Conservation (phyloP, 441 rosid genomes). For the Eruca vesicaria region DNA sequence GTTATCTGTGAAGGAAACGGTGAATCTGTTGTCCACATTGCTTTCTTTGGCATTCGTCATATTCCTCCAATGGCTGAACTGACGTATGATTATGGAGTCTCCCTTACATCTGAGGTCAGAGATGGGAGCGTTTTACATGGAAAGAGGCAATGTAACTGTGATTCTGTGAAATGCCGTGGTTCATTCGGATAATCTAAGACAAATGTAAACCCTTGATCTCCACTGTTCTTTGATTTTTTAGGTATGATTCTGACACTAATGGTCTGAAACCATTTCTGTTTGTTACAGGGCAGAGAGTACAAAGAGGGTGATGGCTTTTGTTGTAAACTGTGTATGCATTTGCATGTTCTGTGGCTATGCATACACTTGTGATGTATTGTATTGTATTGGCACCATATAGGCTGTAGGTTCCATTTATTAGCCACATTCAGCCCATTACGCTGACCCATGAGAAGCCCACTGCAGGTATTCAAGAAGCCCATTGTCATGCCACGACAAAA, state of each 20-base stretch:
- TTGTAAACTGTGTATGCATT: conserved; percentile 11
- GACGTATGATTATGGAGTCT: conserved; percentile 52
- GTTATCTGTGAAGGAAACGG: no score
- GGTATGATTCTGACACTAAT: not conserved
- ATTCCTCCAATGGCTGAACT: no score
- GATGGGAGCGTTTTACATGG: conserved; percentile 20
- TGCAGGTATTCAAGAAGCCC: no score
- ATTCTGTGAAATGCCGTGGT: conserved; percentile 53
- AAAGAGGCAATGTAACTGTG: conserved; percentile 59
- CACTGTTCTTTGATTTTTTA: not conserved
- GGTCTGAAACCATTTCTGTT: not conserved
- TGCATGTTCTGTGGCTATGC: conserved; percentile 9
- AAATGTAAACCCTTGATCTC: not conserved
- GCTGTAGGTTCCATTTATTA: conserved; percentile 24
- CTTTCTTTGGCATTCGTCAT: no score
- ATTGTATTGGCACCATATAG: conserved; percentile 12
- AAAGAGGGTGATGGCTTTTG: not conserved
- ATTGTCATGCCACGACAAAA: no score
- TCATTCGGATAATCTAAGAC: conserved; percentile 37
- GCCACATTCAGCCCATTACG: no score
- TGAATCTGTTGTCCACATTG: no score
- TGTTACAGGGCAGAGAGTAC: conserved; percentile 6
- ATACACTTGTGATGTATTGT: not conserved
- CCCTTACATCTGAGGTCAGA: conserved; percentile 15
- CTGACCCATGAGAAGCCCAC: no score